Percentiles rank a stretch among this genome's conserved stretches.
These are phyloP conservation scores for Aspergillus glaucus DNA, from an alignment of 2,329 filamentous ascomycete genomes.

Conservation along the genomic window DNA sequence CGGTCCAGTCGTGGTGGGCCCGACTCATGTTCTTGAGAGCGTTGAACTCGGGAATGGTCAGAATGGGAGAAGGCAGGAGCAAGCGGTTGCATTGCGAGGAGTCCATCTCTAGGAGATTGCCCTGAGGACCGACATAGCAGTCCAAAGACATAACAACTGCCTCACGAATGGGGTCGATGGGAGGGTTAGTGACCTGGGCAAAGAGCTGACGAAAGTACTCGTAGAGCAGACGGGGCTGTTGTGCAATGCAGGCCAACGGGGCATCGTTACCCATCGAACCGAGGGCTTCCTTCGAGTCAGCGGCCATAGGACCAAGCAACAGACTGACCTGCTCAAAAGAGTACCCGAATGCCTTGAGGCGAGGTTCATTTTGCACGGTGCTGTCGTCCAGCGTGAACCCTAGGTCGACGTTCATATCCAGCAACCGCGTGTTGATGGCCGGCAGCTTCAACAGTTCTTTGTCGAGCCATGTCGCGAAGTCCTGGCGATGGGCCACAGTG, in stretches of 20 bases:
- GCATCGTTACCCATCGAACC: conserved; percentile 98
- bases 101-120: conserved; percentile 92
- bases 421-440: conserved; percentile 60
- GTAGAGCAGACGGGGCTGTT: conserved; percentile 79
- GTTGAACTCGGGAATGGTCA: conserved; percentile 88
- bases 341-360: conserved; percentile 84
- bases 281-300: conserved; percentile 92
- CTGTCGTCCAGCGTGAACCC: conserved; percentile 60
- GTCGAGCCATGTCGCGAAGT: conserved; percentile 85
- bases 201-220: conserved; percentile 98
- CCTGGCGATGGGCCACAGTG: conserved; percentile 75
- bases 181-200: conserved; percentile 95
- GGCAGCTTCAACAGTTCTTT: conserved; percentile 78
- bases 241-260: conserved; percentile 83
- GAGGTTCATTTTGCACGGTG: conserved; percentile 74
- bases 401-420: conserved; percentile 54
- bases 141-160: conserved; percentile 97
- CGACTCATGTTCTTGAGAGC: conserved; percentile 70
- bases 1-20: conserved; percentile 72
- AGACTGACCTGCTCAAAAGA: conserved; percentile 92
- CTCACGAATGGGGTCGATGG: conserved; percentile 94
- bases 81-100: conserved; percentile 79
- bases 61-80: conserved; percentile 77
- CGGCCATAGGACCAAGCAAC: conserved; percentile 89
- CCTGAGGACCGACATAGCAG: conserved; percentile 92